Percentiles rank a stretch among this genome's conserved stretches.
phyloP scores from a whole-genome alignment of 2,329 filamentous ascomycete genomes.

The Chaetomiaceae sp. region DNA sequence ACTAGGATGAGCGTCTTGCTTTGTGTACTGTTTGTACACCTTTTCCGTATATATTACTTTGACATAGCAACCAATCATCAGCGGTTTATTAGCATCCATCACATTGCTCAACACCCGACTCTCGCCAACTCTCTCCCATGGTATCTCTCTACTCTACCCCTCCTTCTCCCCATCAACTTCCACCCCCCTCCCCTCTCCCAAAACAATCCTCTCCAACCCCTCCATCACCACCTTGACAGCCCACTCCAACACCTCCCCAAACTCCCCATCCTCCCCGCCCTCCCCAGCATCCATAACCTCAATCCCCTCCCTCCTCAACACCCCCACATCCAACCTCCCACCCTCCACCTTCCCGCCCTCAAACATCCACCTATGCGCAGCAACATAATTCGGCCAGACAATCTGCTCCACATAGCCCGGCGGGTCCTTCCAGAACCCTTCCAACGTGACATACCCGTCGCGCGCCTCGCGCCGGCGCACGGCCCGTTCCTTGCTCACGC shows the following conservation, averaged over 20 bases:
- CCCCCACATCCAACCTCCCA: conserved; percentile 42
- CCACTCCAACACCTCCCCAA: conserved; percentile 63
- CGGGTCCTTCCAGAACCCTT: conserved; percentile 94
- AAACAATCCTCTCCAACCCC: conserved; percentile 34
- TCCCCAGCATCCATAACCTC: conserved; percentile 36
- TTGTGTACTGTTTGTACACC: no score
- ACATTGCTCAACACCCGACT: not conserved
- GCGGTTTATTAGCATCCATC: no score
- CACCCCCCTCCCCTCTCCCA: conserved; percentile 1
- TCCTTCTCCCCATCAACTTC: not conserved
- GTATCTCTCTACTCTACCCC: not conserved
- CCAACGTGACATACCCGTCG: conserved; percentile 72
- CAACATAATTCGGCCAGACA: conserved; percentile 93
- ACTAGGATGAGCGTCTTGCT: no score
- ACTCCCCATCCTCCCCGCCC: conserved; percentile 44
- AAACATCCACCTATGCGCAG: conserved; percentile 78
- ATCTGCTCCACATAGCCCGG: conserved; percentile 90
- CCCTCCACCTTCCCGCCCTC: conserved; percentile 61
- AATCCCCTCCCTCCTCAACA: conserved; percentile 38
- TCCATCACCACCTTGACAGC: conserved; percentile 59
- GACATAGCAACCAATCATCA: no score
- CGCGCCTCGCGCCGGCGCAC: conserved; percentile 63
- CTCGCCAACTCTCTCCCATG: not conserved
- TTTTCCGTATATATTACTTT: no score
- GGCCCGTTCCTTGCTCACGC: conserved; percentile 60